Percentiles rank a stretch among this genome's conserved stretches.
phyloP scores from a whole-genome alignment of 2,329 filamentous ascomycete species.

The Fusarium miscanthi region DNA sequence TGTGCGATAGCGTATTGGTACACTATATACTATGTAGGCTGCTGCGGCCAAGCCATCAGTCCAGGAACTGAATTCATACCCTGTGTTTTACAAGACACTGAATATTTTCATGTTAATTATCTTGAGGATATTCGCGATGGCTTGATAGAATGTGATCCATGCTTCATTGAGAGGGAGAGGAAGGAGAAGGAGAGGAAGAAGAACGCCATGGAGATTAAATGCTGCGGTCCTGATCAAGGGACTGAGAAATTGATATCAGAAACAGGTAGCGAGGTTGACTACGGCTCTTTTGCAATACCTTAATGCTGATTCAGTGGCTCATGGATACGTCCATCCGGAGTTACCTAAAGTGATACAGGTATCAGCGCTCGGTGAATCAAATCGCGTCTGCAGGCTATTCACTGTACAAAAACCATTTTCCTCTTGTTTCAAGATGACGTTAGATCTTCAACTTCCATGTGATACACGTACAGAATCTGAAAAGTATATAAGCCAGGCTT shows the following conservation, averaged over 20 bases:
- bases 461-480: background rate
- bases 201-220: background rate
- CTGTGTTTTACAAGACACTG: background rate
- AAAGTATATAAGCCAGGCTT: background rate
- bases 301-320: background rate
- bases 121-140: background rate
- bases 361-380: too few species aligned
- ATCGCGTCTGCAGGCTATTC: background rate
- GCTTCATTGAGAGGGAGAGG: background rate
- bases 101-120: background rate
- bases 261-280: too few species aligned
- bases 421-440: background rate
- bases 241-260: fast-evolving
- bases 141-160: background rate
- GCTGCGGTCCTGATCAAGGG: background rate
- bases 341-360: background rate
- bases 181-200: background rate
- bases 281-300: too few species aligned
- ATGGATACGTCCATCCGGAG: fast-evolving
- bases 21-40: background rate
- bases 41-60: background rate
- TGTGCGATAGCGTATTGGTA: background rate
- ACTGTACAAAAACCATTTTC: background rate
- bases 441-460: too few species aligned
- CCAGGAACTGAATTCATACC: background rate